phyloP scores from a whole-genome alignment of 2,329 filamentous ascomycete genomes.

The Sclerotinia subarctica region DNA sequence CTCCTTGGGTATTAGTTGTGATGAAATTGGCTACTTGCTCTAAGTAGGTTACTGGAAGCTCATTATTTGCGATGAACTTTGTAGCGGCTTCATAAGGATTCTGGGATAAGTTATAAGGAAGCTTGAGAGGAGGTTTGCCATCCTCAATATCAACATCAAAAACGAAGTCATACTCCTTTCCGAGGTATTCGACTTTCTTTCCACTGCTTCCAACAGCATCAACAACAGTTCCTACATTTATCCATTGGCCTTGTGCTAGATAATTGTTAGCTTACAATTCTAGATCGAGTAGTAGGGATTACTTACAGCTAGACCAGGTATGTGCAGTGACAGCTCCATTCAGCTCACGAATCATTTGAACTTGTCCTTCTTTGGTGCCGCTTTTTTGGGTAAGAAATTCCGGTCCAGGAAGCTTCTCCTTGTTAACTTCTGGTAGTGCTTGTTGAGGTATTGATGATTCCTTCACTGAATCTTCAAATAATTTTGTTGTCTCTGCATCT shows the following conservation, averaged over 20 bases:
- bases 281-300: neutral
- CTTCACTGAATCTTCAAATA: conserved; percentile 80
- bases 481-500: conserved; percentile 60
- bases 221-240: conserved; percentile 90
- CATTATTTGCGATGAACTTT: conserved; percentile 86
- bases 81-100: conserved; percentile 90
- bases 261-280: conserved; percentile 16
- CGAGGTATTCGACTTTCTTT: conserved; percentile 69
- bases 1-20: conserved; percentile 80
- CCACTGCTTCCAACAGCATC: conserved; percentile 82
- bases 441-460: conserved; percentile 84
- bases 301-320: conserved; percentile 65
- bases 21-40: conserved; percentile 95
- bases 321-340: conserved; percentile 84
- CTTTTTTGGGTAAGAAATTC: conserved; percentile 79
- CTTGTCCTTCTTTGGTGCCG: conserved; percentile 94
- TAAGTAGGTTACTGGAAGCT: conserved; percentile 81
- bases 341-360: conserved; percentile 82
- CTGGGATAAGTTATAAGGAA: conserved; percentile 90
- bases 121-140: conserved; percentile 84
- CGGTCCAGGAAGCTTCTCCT: conserved; percentile 84
- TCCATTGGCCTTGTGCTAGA: conserved; percentile 66
- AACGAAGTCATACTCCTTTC: conserved; percentile 91
- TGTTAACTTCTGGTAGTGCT: conserved; percentile 79
- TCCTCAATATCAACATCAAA: conserved; percentile 97